Conservation (phyloP, 2,329 filamentous ascomycete genomes). For the Thermothelomyces thermophilus region DNA sequence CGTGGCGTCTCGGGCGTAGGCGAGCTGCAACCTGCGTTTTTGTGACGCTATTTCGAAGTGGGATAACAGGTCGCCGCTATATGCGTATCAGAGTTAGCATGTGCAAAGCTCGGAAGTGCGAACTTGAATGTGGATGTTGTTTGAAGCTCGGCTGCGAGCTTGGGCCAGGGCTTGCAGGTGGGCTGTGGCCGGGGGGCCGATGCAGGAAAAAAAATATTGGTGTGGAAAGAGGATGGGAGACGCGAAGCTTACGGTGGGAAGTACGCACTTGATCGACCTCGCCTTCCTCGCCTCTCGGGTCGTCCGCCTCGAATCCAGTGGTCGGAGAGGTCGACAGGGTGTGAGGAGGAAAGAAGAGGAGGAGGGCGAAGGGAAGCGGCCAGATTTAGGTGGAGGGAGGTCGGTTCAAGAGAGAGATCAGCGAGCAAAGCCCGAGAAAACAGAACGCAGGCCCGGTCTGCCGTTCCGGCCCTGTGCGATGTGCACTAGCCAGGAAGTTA, state of each 20-base stretch:
- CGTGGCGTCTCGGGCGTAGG: not conserved
- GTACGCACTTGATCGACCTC: constrained; percentile 4
- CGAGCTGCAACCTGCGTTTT: not conserved
- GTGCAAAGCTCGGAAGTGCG: not conserved
- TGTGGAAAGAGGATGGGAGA: not conserved
- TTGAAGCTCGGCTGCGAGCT: not conserved
- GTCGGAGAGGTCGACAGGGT: constrained; percentile 31
- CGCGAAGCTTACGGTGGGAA: not conserved
- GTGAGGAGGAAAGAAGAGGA: constrained; percentile 30
- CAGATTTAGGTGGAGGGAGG: constrained; percentile 28
- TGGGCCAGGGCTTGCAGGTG: not conserved
- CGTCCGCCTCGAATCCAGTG: constrained; percentile 28
- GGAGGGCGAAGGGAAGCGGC: constrained; percentile 32
- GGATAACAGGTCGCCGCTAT: too few species aligned
- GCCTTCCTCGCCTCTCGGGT: constrained; percentile 31
- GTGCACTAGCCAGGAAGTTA: not conserved
- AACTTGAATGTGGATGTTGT: not conserved
- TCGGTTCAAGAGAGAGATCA: constrained; percentile 23
- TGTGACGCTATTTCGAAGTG: not conserved
- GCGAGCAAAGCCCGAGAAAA: constrained; percentile 18
- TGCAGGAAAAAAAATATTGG: not conserved
- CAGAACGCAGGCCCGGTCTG: constrained; percentile 23
- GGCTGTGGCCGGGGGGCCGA: not conserved
- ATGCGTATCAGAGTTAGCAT: too few species aligned
- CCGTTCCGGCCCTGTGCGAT: constrained; percentile 20